Base-by-base conservation (phyloP, 2,329 filamentous ascomycete species). In the Lomentospora prolificans region DNA sequence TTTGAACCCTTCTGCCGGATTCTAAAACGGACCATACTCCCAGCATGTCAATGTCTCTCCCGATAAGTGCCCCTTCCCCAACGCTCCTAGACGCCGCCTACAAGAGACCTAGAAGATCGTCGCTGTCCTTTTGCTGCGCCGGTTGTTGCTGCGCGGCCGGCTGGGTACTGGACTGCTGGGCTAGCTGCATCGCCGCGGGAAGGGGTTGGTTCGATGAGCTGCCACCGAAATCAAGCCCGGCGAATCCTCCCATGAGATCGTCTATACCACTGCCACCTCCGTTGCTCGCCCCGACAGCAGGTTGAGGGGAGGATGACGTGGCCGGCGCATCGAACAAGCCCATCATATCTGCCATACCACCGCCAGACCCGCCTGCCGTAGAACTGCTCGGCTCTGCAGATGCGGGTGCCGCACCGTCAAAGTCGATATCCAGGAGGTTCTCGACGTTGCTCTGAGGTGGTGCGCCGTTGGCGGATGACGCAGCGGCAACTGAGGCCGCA, bases 371-470 rank as follows among this genome's bases (percentile, higher is more conserved):
- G 57, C 66, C 69, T 25, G 66, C 72, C 5, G 75, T 69, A 3
- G 87, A 87, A 61, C 85, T 89, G 36, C 79, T 80, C 6, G 80
- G 72, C 61, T 91, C 87, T 53, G 89, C 79, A 10, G 89, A 92
- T n/a, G 94, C 92, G 3, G 92, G 92, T 2, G 88, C 91, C 2
- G 89, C 87, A 25, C 92, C 94, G 65, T 97, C 94, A 66, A 96
- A 96, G 70, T 96, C 90, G 64, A 96, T 95, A 65, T 99, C 94
- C 56, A 99, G 80, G 19, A 99, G 77, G 68, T 97, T 99, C 71
- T 99, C 94, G 61, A 92, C 80, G 64, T 96, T 96, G 74, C 72
- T 87, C 67, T 90, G 86, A 5, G 79, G 65, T 25, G 75, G 66
- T n/a, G n/a, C n/a, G 28, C 81, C 72, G 56, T 78, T 79, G 57